A percentile compares a stretch with the other conserved stretches of the same genome.
Conservation (phyloP, 257 asterid species). For the Fraxinus excelsior region DNA sequence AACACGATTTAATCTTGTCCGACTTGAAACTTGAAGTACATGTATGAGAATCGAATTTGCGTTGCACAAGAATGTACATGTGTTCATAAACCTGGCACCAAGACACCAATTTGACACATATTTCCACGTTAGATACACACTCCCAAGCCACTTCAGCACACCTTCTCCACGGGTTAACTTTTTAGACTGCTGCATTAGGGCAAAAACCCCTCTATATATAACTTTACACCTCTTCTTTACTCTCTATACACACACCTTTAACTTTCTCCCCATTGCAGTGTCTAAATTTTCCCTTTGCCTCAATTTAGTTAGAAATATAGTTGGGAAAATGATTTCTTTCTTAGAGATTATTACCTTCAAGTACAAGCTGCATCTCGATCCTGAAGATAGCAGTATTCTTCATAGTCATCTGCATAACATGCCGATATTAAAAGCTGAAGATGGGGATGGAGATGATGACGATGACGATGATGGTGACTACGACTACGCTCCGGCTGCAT, state of each 20-base stretch:
- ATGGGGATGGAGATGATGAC: not conserved
- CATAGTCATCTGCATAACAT: not conserved
- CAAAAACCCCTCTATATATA: not conserved
- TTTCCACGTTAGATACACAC: conserved; percentile 1
- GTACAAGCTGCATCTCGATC: not conserved
- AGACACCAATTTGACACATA: not conserved
- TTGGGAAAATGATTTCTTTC: not conserved
- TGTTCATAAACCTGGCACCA: not conserved
- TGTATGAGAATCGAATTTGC: not conserved
- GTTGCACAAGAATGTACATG: not conserved
- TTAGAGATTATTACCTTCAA: not conserved
- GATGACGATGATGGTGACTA: not conserved
- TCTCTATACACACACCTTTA: not conserved
- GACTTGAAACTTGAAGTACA: not conserved
- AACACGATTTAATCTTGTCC: no score
- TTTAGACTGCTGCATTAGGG: not conserved
- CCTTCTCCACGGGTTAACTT: not conserved
- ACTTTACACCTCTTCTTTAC: not conserved
- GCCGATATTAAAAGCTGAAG: not conserved
- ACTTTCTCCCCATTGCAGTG: not conserved
- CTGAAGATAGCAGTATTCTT: not conserved
- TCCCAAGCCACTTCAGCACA: not conserved
- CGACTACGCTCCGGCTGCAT: conserved; percentile 3
- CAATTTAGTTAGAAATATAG: not conserved
- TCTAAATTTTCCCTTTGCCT: not conserved